These are phyloP conservation scores for Sporothrix brunneoviolacea DNA, from an alignment of 2,329 filamentous ascomycete genomes.

Conservation along the genomic window DNA sequence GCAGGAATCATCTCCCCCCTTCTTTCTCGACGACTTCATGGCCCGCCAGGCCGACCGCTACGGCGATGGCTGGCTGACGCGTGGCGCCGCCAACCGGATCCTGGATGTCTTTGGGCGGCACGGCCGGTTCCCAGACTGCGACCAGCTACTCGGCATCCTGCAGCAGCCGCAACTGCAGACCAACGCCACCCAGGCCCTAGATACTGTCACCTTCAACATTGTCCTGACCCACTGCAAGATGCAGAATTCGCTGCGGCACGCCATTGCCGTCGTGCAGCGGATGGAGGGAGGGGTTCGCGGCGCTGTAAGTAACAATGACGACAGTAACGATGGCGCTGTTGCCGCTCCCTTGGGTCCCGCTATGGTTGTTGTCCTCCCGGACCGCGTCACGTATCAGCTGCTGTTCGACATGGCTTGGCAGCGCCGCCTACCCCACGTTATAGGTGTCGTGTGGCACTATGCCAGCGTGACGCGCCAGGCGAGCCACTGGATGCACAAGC, in stretches of 20 bases:
- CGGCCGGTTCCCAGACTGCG: constrained; percentile 26
- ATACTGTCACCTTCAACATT: constrained; percentile 30
- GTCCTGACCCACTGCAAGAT: constrained; percentile 24
- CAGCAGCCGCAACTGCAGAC: neutral
- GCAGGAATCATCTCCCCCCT: constrained; percentile 21
- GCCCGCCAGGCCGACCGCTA: constrained; percentile 36
- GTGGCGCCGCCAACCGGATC: constrained; percentile 30
- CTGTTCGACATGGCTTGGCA: constrained; percentile 33
- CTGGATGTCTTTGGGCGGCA: constrained; percentile 38
- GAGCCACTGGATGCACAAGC: constrained; percentile 24
- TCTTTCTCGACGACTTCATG: constrained; percentile 33
- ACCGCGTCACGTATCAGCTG: constrained; percentile 29
- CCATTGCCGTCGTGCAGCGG: constrained; percentile 21
- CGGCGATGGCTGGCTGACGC: constrained; percentile 39
- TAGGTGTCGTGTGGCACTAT: constrained; percentile 29
- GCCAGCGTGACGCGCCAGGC: constrained; percentile 24
- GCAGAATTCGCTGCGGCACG: constrained; percentile 19
- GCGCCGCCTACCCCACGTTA: constrained; percentile 26
- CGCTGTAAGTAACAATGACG: too few species aligned
- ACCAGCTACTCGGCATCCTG: constrained; percentile 29
- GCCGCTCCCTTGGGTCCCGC: too few species aligned
- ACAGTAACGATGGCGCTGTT: too few species aligned
- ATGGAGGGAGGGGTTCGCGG: constrained; percentile 17
- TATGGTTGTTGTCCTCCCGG: constrained; percentile 18
- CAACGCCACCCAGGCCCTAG: constrained; percentile 20